Base-by-base conservation (phyloP, 108 stramenopile genomes). In the Mediolabrus comicus region DNA sequence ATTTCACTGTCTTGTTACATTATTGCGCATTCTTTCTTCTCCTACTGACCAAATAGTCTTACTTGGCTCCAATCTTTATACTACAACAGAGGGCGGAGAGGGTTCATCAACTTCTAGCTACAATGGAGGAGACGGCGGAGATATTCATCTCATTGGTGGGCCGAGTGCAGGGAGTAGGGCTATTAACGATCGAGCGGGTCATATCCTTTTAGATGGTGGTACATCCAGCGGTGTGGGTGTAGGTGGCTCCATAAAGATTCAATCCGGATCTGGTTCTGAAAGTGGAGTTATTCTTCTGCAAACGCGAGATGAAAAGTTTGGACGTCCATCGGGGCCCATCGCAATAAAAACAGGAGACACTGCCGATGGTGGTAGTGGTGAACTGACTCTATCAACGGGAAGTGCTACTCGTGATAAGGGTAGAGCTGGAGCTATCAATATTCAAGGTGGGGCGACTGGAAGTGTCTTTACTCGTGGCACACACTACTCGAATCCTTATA, bases 41-140 rank as follows among this genome's bases (percentile, higher is more conserved):
- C n/a, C 2, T 22, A 0, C 6, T 22, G 10, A 17, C 10, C 19
- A 24, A 3, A 22, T 49, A 17, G 8, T 22, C 46, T n/a, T 7
- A 8, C 9, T 49, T 49, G 19, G 9, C 22, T 49, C 22, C 7
- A 12, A 43, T 62, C 17, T 24, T 49, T n/a, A n/a, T n/a, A n/a
- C n/a, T n/a, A n/a, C n/a, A 22, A 26, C 62, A 16, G 26, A 62
- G 19, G 69, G 61, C 4, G 69, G 69, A 0, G 61, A 62, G 19
- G 69, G 69, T 7, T 29, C 38, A 5, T 62, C 61, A 14, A 30
- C 27, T 27, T 36, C 6, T 27, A 31, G 41, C 26, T 62, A 62
- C 17, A 62, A 32, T 59, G 66, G 58, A 19, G 62, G 69, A 26
- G 61, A 70, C 33, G 69, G 69, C 10, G 69, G 69, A 2, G 61